These are phyloP conservation scores for Rugonectria rugulosa DNA, from an alignment of 2,329 filamentous ascomycete species.

Conservation along the genomic window DNA sequence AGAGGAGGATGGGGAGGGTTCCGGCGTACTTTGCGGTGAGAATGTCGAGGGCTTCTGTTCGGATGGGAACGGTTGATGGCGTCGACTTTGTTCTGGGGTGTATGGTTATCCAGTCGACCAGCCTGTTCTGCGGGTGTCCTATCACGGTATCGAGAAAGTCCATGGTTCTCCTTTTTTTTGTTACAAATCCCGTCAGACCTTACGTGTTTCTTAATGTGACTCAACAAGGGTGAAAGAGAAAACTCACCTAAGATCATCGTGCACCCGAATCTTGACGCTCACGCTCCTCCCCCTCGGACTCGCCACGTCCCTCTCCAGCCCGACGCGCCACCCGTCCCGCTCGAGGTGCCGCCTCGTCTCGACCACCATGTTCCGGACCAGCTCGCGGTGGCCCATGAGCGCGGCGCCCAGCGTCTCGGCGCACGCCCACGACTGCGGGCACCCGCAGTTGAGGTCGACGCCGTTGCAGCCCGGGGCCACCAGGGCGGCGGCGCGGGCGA, in stretches of 20 bases:
- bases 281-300: conserved; percentile 62
- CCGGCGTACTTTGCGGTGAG: conserved; percentile 60
- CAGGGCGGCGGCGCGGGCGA: conserved; percentile 68
- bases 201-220: neutral
- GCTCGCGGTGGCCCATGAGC: conserved; percentile 70
- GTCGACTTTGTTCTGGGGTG: conserved; percentile 71
- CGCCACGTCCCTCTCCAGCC: conserved; percentile 51
- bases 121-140: conserved; percentile 56
- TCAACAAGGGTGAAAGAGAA: too few species aligned
- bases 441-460: conserved; percentile 76
- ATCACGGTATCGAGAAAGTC: conserved; percentile 71
- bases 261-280: conserved; percentile 75
- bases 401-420: conserved; percentile 72
- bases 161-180: conserved; percentile 55
- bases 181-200: neutral
- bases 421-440: conserved; percentile 77
- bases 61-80: conserved; percentile 67
- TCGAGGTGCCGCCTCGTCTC: conserved; percentile 61
- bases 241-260: conserved; percentile 64
- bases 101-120: conserved; percentile 74
- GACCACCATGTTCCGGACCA: conserved; percentile 71
- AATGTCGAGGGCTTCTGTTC: conserved; percentile 65
- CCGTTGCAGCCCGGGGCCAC: conserved; percentile 69
- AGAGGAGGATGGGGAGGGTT: conserved; percentile 69
- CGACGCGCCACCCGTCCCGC: conserved; percentile 61